Evolutionary conservation across 2,329 filamentous ascomycete genomes (phyloP).

Genomic region (Monilinia vaccinii-corymbosi): DNA sequence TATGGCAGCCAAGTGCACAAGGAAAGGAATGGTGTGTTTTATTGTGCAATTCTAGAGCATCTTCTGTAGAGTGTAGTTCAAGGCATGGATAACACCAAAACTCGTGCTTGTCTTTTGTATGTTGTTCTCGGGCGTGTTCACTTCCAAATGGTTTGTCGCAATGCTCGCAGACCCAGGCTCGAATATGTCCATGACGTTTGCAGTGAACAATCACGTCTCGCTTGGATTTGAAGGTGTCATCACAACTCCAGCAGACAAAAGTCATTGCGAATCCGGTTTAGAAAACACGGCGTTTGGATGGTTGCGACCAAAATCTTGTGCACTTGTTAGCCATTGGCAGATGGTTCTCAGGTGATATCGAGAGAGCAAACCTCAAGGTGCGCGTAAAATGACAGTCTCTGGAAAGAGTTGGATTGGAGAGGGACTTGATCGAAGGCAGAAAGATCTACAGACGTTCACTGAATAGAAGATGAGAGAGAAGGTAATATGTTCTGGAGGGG

Average conservation of each 20-base stretch:
- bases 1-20: neutral
- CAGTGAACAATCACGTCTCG: neutral
- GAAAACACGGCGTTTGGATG: neutral
- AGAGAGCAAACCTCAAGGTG: neutral
- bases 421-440: neutral
- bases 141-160: neutral
- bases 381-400: neutral
- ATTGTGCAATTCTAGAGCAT: neutral
- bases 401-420: neutral
- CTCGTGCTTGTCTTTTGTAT: neutral
- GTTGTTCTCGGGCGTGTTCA: neutral
- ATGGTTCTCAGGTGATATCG: no score
- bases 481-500: no score
- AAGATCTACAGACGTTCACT: neutral
- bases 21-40: neutral
- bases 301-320: neutral
- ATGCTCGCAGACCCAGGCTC: neutral
- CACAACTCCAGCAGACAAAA: neutral
- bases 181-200: neutral
- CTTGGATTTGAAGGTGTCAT: neutral
- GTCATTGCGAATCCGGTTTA: neutral
- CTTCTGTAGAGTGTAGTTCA: neutral
- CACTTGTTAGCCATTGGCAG: neutral
- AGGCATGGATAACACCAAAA: neutral
- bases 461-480: neutral